Conservation (phyloP, 352 stramenopile species). For the Thalassiosira mediterranea region DNA sequence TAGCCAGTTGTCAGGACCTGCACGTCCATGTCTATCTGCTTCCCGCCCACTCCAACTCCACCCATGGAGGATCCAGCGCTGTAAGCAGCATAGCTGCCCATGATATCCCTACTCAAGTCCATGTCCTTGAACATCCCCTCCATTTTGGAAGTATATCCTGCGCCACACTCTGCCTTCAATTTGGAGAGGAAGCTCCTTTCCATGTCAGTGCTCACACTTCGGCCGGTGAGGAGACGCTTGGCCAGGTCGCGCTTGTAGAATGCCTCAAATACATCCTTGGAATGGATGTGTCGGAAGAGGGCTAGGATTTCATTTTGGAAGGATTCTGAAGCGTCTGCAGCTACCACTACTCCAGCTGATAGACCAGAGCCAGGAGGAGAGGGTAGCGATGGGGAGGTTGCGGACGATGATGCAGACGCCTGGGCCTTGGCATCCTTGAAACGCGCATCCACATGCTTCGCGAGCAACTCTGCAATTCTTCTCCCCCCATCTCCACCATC, state of each 20-base stretch:
- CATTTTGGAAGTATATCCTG: conserved; percentile 97
- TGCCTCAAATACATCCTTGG: conserved; percentile 98
- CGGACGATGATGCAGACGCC: conserved; percentile 10
- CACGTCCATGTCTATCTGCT: conserved; percentile 91
- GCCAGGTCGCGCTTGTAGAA: conserved; percentile 98
- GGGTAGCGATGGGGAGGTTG: background rate
- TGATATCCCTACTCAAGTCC: conserved; percentile 93
- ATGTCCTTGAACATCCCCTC: conserved; percentile 99
- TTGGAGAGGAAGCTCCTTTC: conserved; percentile 97
- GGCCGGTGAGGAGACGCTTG: conserved; percentile 93
- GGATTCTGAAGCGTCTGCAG: conserved; percentile 81
- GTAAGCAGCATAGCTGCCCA: conserved; percentile 82
- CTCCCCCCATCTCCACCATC: conserved; percentile 46
- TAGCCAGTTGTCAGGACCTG: conserved; percentile 97
- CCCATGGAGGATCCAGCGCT: conserved; percentile 7
- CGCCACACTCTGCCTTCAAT: conserved; percentile 97
- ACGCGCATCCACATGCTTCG: conserved; percentile 75
- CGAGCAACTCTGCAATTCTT: conserved; percentile 73
- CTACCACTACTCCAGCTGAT: conserved; percentile 3
- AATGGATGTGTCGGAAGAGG: conserved; percentile 94
- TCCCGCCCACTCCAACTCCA: conserved; percentile 8
- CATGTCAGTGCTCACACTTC: conserved; percentile 90
- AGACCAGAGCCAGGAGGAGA: background rate
- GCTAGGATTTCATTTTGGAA: conserved; percentile 89
- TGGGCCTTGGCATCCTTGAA: conserved; percentile 71